Evolutionary conservation across 2,329 filamentous ascomycete genomes (phyloP).

Genomic region (Aspergillus fischeri): DNA sequence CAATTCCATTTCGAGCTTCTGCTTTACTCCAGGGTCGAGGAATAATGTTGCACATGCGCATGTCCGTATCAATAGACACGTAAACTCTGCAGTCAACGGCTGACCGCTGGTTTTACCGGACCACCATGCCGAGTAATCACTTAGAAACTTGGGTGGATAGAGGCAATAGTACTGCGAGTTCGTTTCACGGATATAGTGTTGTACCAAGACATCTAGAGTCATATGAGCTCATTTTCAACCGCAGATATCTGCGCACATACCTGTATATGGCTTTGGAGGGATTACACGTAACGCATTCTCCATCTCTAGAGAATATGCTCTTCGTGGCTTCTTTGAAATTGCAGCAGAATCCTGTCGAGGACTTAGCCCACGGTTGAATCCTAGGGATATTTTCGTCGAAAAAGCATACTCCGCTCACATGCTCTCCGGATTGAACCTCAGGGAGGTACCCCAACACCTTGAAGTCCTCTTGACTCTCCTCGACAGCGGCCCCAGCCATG

Average conservation of each 20-base stretch:
- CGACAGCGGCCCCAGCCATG: not conserved
- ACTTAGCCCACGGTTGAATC: not conserved
- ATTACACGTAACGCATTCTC: slow-evolving; percentile 28
- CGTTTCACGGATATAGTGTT: slow-evolving; percentile 43
- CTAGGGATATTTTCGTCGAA: not conserved
- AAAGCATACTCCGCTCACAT: slow-evolving; percentile 3
- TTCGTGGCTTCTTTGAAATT: slow-evolving; percentile 6
- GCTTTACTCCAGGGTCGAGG: slow-evolving; percentile 33
- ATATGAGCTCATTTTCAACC: not conserved
- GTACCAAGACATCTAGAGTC: slow-evolving; percentile 43
- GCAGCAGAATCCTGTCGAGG: slow-evolving; percentile 1
- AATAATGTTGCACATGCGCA: slow-evolving; percentile 46
- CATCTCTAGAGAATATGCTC: slow-evolving; percentile 26
- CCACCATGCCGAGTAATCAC: slow-evolving; percentile 48
- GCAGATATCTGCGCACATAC: slow-evolving; percentile 13
- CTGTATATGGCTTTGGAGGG: slow-evolving; percentile 38
- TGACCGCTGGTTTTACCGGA: slow-evolving; percentile 30
- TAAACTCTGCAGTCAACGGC: slow-evolving; percentile 41
- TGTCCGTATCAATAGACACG: slow-evolving; percentile 45
- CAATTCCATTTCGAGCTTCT: slow-evolving; percentile 45
- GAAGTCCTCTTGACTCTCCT: slow-evolving; percentile 9
- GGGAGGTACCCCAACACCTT: slow-evolving; percentile 16
- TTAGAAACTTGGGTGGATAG: slow-evolving; percentile 44
- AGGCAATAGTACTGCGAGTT: slow-evolving; percentile 47
- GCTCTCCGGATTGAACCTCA: slow-evolving; percentile 1